Percentiles rank a stretch among this genome's conserved stretches.
Evolutionary conservation across 129 eudicot genomes (phyloP).

Genomic region (sunflower (Helianthus annuus)): DNA sequence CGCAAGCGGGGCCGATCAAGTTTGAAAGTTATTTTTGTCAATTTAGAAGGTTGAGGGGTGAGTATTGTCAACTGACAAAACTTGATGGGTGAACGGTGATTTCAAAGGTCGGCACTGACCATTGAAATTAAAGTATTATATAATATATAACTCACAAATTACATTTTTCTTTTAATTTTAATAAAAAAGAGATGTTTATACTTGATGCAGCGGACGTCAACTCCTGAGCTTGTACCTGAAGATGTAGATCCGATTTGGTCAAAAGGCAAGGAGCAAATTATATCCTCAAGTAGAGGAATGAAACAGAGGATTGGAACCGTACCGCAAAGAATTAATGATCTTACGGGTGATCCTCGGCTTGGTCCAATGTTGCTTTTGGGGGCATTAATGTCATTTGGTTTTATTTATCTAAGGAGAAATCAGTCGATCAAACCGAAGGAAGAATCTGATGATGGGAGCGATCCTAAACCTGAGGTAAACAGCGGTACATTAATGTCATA

Average conservation of each 20-base stretch:
- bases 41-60: too few relatives aligned
- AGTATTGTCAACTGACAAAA: too few relatives aligned
- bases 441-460: constrained; percentile 34
- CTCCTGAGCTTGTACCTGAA: constrained; percentile 88
- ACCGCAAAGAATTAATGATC: constrained; percentile 34
- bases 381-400: constrained; percentile 77
- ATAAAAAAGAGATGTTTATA: constrained; percentile 1
- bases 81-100: too few relatives aligned
- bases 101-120: too few relatives aligned
- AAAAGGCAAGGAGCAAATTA: constrained; percentile 46
- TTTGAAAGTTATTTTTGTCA: too few relatives aligned
- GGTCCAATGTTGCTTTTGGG: constrained; percentile 85
- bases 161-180: neutral
- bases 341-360: constrained; percentile 70
- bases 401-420: constrained; percentile 66
- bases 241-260: constrained; percentile 72
- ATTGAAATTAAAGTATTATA: too few relatives aligned
- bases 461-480: constrained; percentile 42
- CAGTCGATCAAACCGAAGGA: constrained; percentile 43
- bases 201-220: constrained; percentile 61
- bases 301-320: constrained; percentile 45
- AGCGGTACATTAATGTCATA: neutral
- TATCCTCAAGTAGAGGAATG: constrained; percentile 54
- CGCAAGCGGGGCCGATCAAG: too few relatives aligned
- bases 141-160: neutral